phyloP scores from a whole-genome alignment of 805 yeast genomes.

The Candida boidinii region DNA sequence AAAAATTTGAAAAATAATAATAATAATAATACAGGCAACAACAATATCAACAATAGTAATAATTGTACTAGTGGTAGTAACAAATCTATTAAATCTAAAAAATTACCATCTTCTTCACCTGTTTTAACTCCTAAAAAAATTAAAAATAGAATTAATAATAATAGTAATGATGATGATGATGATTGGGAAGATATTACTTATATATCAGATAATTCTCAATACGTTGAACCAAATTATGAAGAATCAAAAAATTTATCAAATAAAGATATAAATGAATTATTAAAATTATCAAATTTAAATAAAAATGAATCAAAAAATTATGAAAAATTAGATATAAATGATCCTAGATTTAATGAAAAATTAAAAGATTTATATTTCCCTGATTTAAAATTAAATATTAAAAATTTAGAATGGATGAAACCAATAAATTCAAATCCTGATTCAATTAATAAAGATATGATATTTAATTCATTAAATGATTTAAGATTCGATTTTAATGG shows the following conservation, averaged over 20 bases:
- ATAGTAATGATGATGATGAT: slow-evolving; percentile 12
- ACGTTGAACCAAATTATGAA: slow-evolving; percentile 39
- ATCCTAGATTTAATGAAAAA: slow-evolving; percentile 70
- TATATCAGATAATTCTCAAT: slow-evolving; percentile 40
- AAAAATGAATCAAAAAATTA: slow-evolving; percentile 21
- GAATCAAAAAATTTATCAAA: slow-evolving; percentile 29
- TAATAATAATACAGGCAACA: not conserved
- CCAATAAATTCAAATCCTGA: slow-evolving; percentile 38
- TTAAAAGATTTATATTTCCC: slow-evolving; percentile 84
- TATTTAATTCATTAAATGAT: slow-evolving; percentile 50
- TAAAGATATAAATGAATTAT: slow-evolving; percentile 22
- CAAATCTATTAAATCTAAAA: slow-evolving; percentile 5
- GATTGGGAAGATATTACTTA: slow-evolving; percentile 46
- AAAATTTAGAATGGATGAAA: slow-evolving; percentile 88
- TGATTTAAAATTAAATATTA: slow-evolving; percentile 75
- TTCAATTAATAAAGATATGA: slow-evolving; percentile 26
- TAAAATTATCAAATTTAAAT: slow-evolving; percentile 59
- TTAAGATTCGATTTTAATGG: slow-evolving; percentile 88
- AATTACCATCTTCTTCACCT: slow-evolving; percentile 2
- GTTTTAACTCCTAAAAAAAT: too few relatives aligned
- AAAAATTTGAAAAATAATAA: slow-evolving; percentile 1
- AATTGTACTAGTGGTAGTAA: not conserved
- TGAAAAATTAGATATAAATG: slow-evolving; percentile 46
- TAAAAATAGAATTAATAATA: slow-evolving; percentile 2
- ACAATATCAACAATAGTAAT: not conserved